Conservation (phyloP, 768 basidiomycete genomes). For the Boletus sp. region DNA sequence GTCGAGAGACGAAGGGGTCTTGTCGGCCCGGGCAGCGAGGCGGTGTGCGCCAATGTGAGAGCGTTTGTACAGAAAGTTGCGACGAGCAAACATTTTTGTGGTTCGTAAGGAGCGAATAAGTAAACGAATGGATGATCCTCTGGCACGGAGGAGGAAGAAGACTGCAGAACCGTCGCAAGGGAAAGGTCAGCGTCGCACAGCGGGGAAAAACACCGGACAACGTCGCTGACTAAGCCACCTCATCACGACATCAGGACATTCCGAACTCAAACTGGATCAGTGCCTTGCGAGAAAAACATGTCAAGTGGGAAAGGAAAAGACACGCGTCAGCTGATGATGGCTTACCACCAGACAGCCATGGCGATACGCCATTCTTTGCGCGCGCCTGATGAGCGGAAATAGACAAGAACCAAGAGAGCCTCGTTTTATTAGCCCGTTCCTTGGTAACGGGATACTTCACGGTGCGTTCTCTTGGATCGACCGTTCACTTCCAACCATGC, state of each 20-base stretch:
- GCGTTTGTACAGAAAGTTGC: constrained; percentile 18
- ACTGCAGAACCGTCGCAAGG: background rate
- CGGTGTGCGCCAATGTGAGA: constrained; percentile 5
- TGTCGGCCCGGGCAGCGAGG: constrained; percentile 9
- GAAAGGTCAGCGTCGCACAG: background rate
- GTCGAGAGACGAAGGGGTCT: rapidly evolving
- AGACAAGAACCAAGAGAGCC: constrained; percentile 1
- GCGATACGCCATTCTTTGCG: background rate
- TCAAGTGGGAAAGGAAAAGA: background rate
- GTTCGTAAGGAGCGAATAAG: constrained; percentile 24
- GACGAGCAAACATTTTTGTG: constrained; percentile 13
- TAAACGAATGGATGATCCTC: constrained; percentile 20
- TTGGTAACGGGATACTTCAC: constrained; percentile 5
- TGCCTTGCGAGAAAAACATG: background rate
- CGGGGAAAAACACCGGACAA: background rate
- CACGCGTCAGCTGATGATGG: background rate
- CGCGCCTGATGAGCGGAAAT: constrained; percentile 9
- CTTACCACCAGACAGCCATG: background rate
- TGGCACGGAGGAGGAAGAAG: background rate
- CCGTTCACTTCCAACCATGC: constrained; percentile 17
- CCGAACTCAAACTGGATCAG: background rate
- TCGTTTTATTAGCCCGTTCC: background rate
- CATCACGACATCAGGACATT: no score
- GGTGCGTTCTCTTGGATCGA: background rate
- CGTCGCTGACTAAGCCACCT: constrained; percentile 8